Evolutionary conservation across 2,329 filamentous ascomycete species (phyloP).

Genomic region (Aciculosporium take): DNA sequence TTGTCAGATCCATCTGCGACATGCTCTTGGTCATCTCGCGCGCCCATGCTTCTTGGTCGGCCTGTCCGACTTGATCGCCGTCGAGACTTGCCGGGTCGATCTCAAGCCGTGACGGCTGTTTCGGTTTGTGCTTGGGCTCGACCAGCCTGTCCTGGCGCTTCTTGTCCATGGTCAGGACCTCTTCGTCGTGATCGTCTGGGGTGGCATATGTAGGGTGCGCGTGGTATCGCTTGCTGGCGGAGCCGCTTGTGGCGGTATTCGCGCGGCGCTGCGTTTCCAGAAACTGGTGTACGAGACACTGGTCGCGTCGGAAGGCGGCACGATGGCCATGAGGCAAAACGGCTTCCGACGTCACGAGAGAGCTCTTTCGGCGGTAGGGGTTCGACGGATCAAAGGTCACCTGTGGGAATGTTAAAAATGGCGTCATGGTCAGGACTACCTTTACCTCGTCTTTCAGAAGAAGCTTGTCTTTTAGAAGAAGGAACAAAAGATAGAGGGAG

Average conservation of each 20-base stretch:
- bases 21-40: conserved; percentile 29
- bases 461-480: neutral
- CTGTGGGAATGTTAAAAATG: conserved; percentile 19
- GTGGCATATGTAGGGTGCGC: conserved; percentile 17
- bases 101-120: conserved; percentile 15
- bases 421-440: neutral
- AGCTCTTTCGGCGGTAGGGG: conserved; percentile 51
- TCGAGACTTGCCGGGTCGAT: conserved; percentile 28
- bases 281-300: conserved; percentile 52
- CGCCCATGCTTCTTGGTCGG: conserved; percentile 43
- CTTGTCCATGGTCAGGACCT: conserved; percentile 7
- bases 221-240: conserved; percentile 14
- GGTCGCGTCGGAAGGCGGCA: conserved; percentile 24
- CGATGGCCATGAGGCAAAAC: conserved; percentile 17
- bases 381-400: conserved; percentile 49
- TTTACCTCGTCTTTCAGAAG: neutral
- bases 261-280: conserved; percentile 40
- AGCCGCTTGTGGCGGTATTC: conserved; percentile 15
- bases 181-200: conserved; percentile 7
- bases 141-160: conserved; percentile 11
- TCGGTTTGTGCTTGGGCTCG: conserved; percentile 10
- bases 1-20: conserved; percentile 25
- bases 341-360: conserved; percentile 40
- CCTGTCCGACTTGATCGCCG: conserved; percentile 32
- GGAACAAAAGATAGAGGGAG: neutral